A percentile compares a stretch with the other conserved stretches of the same genome.
phyloP scores from a whole-genome alignment of 306 rosid genomes.

The Pyrus pyrifolia region DNA sequence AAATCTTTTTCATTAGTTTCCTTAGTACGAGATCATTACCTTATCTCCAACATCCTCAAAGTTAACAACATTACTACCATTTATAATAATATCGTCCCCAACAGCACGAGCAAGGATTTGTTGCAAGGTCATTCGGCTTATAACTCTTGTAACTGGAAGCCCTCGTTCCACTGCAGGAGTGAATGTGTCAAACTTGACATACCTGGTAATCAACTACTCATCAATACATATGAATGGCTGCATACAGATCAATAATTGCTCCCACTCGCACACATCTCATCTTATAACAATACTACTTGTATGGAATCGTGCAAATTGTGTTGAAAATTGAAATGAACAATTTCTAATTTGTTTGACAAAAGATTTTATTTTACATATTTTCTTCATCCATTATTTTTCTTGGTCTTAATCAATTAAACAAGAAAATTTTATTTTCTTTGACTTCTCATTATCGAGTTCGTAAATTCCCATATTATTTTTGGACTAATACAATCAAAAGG shows the following conservation, averaged over 20 bases:
- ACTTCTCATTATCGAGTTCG: background rate
- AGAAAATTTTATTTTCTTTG: background rate
- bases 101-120: constrained; percentile 83
- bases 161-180: constrained; percentile 96
- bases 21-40: constrained; percentile 33
- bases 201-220: constrained; percentile 59
- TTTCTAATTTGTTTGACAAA: background rate
- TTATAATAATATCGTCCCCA: constrained; percentile 63
- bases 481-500: background rate
- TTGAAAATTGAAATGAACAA: background rate
- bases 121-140: constrained; percentile 83
- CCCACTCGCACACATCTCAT: background rate
- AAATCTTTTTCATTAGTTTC: too few relatives aligned
- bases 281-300: background rate
- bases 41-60: constrained; percentile 74
- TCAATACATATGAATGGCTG: constrained; percentile 24
- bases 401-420: background rate
- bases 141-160: constrained; percentile 93
- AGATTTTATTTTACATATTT: too few relatives aligned
- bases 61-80: constrained; percentile 66
- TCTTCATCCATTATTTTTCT: background rate
- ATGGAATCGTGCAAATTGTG: background rate
- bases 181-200: constrained; percentile 97
- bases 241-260: constrained; percentile 8
- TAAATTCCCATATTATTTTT: background rate